These are phyloP conservation scores for Gossypium arboreum DNA, from an alignment of 345 rosid genomes.

Conservation along the genomic window DNA sequence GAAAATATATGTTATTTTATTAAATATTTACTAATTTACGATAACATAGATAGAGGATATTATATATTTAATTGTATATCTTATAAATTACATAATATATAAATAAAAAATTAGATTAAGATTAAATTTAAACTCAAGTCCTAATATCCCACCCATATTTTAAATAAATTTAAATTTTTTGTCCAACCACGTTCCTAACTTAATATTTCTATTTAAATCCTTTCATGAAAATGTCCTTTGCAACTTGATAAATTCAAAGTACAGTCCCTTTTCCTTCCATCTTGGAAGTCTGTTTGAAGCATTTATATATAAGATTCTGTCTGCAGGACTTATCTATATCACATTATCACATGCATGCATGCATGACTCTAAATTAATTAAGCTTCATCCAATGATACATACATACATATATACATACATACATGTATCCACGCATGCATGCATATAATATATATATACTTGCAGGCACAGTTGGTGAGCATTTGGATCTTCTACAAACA, in stretches of 20 bases:
- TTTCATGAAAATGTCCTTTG: background rate
- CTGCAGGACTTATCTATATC: background rate
- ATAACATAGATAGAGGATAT: no score
- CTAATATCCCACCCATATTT: no score
- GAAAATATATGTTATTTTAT: no score
- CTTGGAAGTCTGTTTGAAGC: background rate
- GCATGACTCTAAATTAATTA: background rate
- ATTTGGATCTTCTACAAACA: background rate
- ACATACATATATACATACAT: no score
- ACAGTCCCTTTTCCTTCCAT: background rate
- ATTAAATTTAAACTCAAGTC: no score
- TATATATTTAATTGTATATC: no score
- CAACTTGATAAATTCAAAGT: background rate
- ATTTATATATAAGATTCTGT: background rate
- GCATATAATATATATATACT: background rate
- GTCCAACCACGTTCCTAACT: no score
- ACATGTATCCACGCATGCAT: background rate
- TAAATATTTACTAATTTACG: no score
- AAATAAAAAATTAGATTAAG: no score
- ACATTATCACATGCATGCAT: background rate
- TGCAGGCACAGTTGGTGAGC: background rate
- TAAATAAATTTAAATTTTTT: no score
- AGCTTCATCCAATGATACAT: background rate
- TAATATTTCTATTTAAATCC: no score
- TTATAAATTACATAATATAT: no score